phyloP scores from a whole-genome alignment of 2,329 filamentous ascomycete genomes.

The Fusarium transvaalense region DNA sequence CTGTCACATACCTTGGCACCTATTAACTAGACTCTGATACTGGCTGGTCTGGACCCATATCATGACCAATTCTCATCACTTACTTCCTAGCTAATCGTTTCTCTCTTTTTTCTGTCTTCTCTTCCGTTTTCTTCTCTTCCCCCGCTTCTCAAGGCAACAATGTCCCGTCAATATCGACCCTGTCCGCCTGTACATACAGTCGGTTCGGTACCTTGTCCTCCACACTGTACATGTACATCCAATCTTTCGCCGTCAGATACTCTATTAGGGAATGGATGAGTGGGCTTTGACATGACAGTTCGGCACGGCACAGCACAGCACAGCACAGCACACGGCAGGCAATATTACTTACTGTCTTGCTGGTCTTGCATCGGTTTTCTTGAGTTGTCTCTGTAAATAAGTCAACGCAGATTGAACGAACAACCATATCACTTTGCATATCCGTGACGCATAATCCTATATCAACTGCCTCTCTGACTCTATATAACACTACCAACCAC shows the following conservation, averaged over 20 bases:
- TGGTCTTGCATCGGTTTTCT: too few species aligned
- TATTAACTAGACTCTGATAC: neutral
- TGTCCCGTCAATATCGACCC: conserved; percentile 2
- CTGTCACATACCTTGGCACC: too few species aligned
- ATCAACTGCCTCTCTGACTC: too few species aligned
- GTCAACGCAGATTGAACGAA: neutral
- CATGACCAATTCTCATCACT: neutral
- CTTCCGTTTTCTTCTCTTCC: neutral
- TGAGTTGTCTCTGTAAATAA: too few species aligned
- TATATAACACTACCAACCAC: neutral
- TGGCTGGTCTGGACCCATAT: neutral
- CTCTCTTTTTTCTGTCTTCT: neutral
- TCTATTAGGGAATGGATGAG: conserved; percentile 2
- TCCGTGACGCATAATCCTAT: too few species aligned
- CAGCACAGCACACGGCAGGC: conserved; percentile 6
- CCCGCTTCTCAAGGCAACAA: neutral
- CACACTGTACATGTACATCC: neutral
- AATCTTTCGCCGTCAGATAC: conserved; percentile 18
- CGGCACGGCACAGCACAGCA: conserved; percentile 15
- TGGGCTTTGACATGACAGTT: conserved; percentile 9
- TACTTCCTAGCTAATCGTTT: neutral
- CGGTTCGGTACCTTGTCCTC: conserved; percentile 7
- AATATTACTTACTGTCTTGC: neutral
- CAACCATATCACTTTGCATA: neutral
- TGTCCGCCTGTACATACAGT: conserved; percentile 9